Percentiles rank a stretch among this genome's conserved stretches.
Conservation (phyloP, 2,329 filamentous ascomycete species). For the Pseudogymnoascus sp. region DNA sequence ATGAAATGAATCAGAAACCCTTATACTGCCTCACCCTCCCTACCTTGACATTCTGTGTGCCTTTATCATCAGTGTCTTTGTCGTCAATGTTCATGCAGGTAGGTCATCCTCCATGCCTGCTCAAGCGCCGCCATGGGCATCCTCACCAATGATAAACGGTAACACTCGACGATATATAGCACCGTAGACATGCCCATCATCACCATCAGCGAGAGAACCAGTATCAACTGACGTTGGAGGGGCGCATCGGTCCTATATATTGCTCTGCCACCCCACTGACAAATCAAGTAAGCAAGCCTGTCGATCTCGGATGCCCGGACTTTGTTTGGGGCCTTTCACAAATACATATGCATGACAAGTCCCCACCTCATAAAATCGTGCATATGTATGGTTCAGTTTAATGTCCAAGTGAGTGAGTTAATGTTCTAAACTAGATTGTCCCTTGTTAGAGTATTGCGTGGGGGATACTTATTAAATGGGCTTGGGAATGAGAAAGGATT, state of each 20-base stretch:
- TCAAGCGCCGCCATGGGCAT: too few species aligned
- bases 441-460: not conserved
- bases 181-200: not conserved
- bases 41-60: not conserved
- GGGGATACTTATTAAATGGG: not conserved
- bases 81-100: not conserved
- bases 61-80: not conserved
- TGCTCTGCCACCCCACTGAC: not conserved
- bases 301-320: slow-evolving; percentile 1
- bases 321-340: not conserved
- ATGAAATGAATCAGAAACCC: not conserved
- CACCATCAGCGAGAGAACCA: not conserved
- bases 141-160: not conserved
- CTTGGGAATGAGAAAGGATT: not conserved
- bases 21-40: not conserved
- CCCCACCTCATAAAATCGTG: not conserved
- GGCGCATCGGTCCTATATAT: not conserved
- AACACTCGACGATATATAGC: not conserved
- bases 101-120: not conserved
- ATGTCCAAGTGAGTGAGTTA: not conserved
- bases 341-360: not conserved
- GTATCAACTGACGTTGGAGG: not conserved
- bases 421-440: not conserved
- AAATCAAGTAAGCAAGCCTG: not conserved
- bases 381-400: slow-evolving; percentile 4